These are phyloP conservation scores for Trichomonas gallinae DNA, from an alignment of 208 protist genomes.

Conservation along the genomic window DNA sequence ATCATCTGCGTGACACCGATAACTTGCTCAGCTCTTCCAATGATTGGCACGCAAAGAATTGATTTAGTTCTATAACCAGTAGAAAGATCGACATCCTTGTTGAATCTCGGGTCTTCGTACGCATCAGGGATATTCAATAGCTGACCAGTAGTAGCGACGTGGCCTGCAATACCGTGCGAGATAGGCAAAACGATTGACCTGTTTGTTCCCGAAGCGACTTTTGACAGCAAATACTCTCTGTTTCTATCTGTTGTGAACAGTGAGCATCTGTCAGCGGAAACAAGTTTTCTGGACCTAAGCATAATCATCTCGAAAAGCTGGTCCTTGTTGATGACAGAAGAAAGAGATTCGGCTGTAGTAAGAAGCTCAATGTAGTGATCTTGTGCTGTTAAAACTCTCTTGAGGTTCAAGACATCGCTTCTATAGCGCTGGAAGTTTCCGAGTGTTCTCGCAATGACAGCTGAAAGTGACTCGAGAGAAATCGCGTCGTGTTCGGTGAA, in stretches of 20 bases:
- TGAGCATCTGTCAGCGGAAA: neutral
- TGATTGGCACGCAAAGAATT: constrained; percentile 46
- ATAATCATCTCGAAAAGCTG: constrained; percentile 17
- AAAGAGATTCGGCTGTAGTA: neutral
- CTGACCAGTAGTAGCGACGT: constrained; percentile 37
- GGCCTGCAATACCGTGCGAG: constrained; percentile 32
- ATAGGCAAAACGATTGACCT: constrained; percentile 28
- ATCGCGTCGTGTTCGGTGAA: neutral
- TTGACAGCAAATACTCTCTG: neutral
- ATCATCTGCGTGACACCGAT: constrained; percentile 20
- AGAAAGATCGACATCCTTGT: constrained; percentile 37
- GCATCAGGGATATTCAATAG: constrained; percentile 43
- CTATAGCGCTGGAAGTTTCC: neutral
- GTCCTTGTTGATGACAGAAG: neutral
- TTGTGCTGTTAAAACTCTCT: constrained; percentile 7
- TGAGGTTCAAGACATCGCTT: neutral
- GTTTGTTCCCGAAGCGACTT: neutral
- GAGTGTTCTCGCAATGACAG: neutral
- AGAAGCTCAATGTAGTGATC: constrained; percentile 7
- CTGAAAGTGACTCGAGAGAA: neutral
- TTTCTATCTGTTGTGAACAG: constrained; percentile 19
- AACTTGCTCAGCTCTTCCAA: neutral
- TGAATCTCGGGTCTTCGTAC: constrained; percentile 46
- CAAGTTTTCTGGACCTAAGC: neutral
- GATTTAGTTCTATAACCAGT: constrained; percentile 45